phyloP scores from a whole-genome alignment of 495 filamentous ascomycete genomes.

The Neurospora sp. region DNA sequence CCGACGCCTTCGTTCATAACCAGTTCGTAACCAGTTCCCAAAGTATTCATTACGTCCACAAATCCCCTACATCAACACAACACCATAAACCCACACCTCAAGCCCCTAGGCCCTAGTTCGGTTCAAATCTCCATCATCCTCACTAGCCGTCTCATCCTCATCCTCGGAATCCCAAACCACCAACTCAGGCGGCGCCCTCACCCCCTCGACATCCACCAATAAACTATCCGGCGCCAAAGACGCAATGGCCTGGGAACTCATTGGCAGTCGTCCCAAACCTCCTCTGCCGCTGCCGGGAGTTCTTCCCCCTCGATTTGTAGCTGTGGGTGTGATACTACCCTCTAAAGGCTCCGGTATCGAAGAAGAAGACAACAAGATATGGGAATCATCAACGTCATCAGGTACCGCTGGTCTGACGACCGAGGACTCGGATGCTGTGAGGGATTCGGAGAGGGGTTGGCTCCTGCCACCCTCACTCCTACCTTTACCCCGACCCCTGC shows the following conservation, averaged over 20 bases:
- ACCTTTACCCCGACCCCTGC: background rate
- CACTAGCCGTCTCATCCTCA: background rate
- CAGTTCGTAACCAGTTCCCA: background rate
- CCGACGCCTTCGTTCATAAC: background rate
- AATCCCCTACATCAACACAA: background rate
- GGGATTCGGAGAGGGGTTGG: background rate
- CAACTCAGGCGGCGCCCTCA: constrained; percentile 28
- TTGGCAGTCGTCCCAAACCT: background rate
- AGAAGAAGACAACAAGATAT: background rate
- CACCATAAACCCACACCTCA: background rate
- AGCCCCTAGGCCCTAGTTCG: background rate
- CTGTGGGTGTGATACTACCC: constrained; percentile 1
- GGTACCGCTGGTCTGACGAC: background rate
- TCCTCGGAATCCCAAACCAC: constrained; percentile 32
- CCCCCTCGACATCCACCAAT: constrained; percentile 34
- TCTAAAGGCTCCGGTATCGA: constrained; percentile 6
- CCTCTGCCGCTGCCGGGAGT: background rate
- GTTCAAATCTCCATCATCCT: background rate
- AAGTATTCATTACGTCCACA: background rate
- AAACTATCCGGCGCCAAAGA: constrained; percentile 13
- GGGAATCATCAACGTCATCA: background rate
- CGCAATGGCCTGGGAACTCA: background rate
- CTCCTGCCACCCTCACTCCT: background rate
- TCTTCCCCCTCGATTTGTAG: background rate
- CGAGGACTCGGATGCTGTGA: background rate